Evolutionary conservation across 805 yeast species (phyloP), one percentile per base, ranked within the genome.

Genomic region (Brettanomyces nanus): DNA sequence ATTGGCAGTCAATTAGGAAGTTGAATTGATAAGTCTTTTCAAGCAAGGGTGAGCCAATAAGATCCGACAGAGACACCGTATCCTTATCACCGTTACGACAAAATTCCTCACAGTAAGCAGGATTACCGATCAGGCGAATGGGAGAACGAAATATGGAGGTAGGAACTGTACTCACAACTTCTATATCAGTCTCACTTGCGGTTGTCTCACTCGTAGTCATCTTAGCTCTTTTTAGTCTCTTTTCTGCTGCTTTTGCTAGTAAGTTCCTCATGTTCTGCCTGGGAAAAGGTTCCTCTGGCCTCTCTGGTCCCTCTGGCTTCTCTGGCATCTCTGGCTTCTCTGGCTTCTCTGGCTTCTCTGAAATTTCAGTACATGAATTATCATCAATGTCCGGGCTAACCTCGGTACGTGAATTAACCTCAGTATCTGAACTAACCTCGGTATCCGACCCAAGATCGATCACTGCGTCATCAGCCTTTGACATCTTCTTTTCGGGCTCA

Each of bases 1-100:
- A 56, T 5, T 46, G 45, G 31, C 48, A 43, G 33, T 59, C 61
- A 11, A 60, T 55, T 39, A 55, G 28, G 41, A 60, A 54, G 36
- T 60, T 61, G 42, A 59, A 60, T 28, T 59, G 64, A 38, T 51
- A 60, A 3, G 63, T 49, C 23, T 42, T 32, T 19, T 36, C 37
- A 17, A 59, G 33, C 2, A 33, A 32, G 6, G 44, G 45, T 1
- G 59, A 50, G 0, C 61, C 56, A 2, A 59, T 27, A 17, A 60
- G 21, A 11, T 54, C 58, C 6, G 36, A 33, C 44, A 59, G 33
- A 5, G 52, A 37, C n/a, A 61, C 45, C 1, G 58, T 43, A 32
- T 59, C 62, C 19, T 17, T 35, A 29, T 59, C 47, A 5, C 46
- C 54, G n/a, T 37, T 15, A 3, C 44, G 42, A n/a, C 45, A 40